Evolutionary conservation across 805 yeast genomes (phyloP).

Genomic region (Metschnikowia aberdeeniae): DNA sequence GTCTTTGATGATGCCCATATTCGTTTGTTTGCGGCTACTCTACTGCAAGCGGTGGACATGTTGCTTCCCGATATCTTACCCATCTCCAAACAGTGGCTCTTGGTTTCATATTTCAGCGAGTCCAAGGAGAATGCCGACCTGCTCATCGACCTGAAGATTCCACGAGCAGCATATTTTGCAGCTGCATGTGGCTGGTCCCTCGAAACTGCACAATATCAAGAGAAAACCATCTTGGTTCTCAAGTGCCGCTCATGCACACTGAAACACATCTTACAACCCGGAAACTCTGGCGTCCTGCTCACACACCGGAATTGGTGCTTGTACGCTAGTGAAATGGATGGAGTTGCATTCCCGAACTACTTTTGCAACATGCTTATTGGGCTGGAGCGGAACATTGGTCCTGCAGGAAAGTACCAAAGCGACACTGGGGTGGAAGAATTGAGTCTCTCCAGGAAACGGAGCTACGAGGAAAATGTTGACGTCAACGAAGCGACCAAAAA

Average conservation of each 20-base stretch:
- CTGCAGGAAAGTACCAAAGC: conserved; percentile 22
- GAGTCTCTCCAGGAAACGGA: conserved; percentile 7
- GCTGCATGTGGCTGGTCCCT: conserved; percentile 38
- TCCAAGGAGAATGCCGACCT: conserved; percentile 32
- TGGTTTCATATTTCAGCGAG: conserved; percentile 27
- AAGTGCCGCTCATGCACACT: conserved; percentile 37
- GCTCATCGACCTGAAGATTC: conserved; percentile 21
- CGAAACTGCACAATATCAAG: conserved; percentile 26
- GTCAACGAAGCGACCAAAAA: conserved; percentile 31
- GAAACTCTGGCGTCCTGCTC: conserved; percentile 9
- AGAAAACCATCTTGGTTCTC: conserved; percentile 26
- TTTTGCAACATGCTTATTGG: conserved; percentile 20
- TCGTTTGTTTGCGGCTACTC: not conserved
- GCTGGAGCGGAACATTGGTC: conserved; percentile 23
- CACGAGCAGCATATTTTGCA: conserved; percentile 32
- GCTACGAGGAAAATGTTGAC: conserved; percentile 24
- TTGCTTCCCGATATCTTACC: conserved; percentile 14
- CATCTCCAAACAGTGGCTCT: conserved; percentile 31
- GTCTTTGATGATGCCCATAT: conserved; percentile 23
- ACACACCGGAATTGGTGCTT: conserved; percentile 38
- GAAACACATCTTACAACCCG: conserved; percentile 24
- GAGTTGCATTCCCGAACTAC: conserved; percentile 18
- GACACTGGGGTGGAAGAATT: conserved; percentile 15
- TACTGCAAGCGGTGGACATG: not conserved
- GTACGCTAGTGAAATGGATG: conserved; percentile 15